A percentile compares a stretch with the other conserved stretches of the same genome.
phyloP scores from a whole-genome alignment of 257 asterid species.

The Salvia rosmarinus region DNA sequence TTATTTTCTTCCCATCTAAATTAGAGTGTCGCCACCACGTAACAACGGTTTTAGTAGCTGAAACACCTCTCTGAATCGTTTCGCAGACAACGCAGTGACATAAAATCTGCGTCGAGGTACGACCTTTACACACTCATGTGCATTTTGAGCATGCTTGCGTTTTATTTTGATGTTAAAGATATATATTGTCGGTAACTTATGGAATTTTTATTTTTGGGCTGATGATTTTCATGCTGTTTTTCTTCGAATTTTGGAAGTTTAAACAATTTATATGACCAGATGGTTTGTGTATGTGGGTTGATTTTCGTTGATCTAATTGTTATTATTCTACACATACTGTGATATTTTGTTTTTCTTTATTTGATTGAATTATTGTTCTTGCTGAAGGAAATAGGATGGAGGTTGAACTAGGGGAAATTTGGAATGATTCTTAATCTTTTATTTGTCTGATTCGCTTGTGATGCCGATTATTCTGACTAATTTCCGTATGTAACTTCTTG shows the following conservation, averaged over 20 bases:
- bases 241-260: too few relatives aligned
- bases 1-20: too few relatives aligned
- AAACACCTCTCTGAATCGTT: background rate
- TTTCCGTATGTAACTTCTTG: too few relatives aligned
- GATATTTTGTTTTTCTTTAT: background rate
- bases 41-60: slow-evolving; percentile 5
- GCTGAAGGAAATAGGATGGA: background rate
- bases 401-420: background rate
- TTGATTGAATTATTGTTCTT: background rate
- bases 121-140: too few relatives aligned
- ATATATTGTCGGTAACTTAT: too few relatives aligned
- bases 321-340: background rate
- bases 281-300: too few relatives aligned
- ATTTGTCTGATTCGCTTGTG: background rate
- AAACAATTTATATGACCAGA: too few relatives aligned
- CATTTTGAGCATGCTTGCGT: too few relatives aligned
- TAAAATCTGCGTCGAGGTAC: slow-evolving; percentile 29
- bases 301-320: too few relatives aligned
- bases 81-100: slow-evolving; percentile 20
- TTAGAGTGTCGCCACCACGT: background rate
- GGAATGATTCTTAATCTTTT: background rate
- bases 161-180: too few relatives aligned
- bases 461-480: background rate
- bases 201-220: background rate
- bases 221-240: background rate